A percentile compares a stretch with the other conserved stretches of the same genome.
These are phyloP conservation scores for Colletotrichum sp. DNA, from an alignment of 2,329 filamentous ascomycete genomes.

Conservation along the genomic window DNA sequence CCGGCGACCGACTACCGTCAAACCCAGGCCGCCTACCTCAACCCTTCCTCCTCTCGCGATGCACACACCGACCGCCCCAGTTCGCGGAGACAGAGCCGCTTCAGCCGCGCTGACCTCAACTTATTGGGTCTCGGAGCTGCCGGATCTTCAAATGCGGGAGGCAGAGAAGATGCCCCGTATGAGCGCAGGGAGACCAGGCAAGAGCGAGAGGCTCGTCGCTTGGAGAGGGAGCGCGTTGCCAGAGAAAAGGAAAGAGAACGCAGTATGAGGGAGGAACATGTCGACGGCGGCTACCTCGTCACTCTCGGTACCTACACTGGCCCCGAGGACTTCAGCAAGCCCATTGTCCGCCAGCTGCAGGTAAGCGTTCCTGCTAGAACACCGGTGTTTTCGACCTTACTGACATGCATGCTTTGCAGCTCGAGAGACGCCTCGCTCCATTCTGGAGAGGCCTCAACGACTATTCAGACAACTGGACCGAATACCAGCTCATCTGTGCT, in stretches of 20 bases:
- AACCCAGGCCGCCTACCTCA: constrained; percentile 12
- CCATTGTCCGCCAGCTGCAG: constrained; percentile 86
- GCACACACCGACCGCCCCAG: background rate
- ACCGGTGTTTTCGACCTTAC: constrained; percentile 19
- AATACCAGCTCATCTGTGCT: constrained; percentile 92
- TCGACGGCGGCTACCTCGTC: constrained; percentile 93
- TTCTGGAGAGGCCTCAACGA: constrained; percentile 96
- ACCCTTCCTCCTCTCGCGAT: background rate
- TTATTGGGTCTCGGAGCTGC: constrained; percentile 48
- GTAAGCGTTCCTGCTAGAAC: constrained; percentile 50
- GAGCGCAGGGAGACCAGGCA: constrained; percentile 86
- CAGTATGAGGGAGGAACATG: constrained; percentile 88
- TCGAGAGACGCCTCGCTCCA: constrained; percentile 89
- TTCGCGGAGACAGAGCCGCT: constrained; percentile 21
- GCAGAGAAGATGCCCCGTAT: constrained; percentile 48
- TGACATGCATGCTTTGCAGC: constrained; percentile 55
- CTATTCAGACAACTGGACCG: constrained; percentile 87
- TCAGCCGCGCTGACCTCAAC: constrained; percentile 50
- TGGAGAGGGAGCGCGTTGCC: constrained; percentile 79
- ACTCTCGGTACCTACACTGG: constrained; percentile 94
- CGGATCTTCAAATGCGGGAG: constrained; percentile 39
- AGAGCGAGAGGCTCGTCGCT: constrained; percentile 84
- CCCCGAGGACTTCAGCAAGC: constrained; percentile 90
- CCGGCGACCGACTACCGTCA: constrained; percentile 15
- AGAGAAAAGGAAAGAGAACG: constrained; percentile 85